Evolutionary conservation across 108 stramenopile genomes (phyloP).

Genomic region (Parietichytrium sp.): DNA sequence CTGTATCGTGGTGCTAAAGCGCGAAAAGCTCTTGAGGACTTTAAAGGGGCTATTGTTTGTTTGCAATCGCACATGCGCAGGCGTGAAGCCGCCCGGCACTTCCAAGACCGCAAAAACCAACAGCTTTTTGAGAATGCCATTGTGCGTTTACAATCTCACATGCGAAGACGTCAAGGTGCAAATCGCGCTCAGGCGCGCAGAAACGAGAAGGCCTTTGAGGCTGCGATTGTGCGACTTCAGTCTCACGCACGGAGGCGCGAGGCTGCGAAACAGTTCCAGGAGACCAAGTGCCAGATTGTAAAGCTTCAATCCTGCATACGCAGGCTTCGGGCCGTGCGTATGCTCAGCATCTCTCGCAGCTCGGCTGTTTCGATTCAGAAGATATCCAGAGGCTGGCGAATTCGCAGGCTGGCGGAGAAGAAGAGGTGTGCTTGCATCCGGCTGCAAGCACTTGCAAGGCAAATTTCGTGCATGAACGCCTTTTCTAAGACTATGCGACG

Average conservation of each 20-base stretch:
- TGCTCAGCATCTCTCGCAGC: not conserved
- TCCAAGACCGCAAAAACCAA: not conserved
- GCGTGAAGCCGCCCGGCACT: too few species aligned
- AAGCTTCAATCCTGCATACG: not conserved
- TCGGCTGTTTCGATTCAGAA: not conserved
- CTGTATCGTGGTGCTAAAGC: not conserved
- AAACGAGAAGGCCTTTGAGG: not conserved
- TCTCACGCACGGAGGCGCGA: not conserved
- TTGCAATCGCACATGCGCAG: not conserved
- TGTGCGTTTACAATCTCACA: not conserved
- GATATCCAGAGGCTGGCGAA: not conserved
- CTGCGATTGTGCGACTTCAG: not conserved
- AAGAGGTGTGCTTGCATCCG: constrained; percentile 32
- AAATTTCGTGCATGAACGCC: too few species aligned
- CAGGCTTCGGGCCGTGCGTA: not conserved
- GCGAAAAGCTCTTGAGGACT: not conserved
- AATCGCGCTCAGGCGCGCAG: not conserved
- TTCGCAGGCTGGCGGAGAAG: too few species aligned
- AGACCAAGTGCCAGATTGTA: not conserved
- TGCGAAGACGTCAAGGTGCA: too few species aligned
- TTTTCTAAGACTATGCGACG: not conserved
- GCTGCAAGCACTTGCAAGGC: not conserved
- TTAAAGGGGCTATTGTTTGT: not conserved
- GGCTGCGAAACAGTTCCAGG: not conserved
- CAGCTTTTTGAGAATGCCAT: not conserved